These are phyloP conservation scores for Senecio squalidus DNA, from an alignment of 140 eudicot species.

Conservation along the genomic window DNA sequence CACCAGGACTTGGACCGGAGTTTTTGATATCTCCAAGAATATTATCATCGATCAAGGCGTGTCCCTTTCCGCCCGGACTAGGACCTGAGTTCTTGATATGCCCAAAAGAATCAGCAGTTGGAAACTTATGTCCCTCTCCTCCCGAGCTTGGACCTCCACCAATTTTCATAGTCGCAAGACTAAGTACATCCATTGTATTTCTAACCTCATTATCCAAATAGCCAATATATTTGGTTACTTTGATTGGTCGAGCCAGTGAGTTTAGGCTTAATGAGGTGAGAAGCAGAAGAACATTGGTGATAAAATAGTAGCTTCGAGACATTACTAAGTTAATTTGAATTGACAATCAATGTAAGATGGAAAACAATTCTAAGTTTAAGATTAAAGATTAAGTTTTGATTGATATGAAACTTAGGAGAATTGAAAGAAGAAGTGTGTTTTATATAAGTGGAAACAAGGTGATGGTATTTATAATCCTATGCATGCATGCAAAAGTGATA, in stretches of 20 bases:
- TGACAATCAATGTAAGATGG: background rate
- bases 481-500: slow-evolving; percentile 21
- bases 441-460: slow-evolving; percentile 4
- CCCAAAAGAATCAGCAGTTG: background rate
- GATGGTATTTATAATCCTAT: slow-evolving; percentile 18
- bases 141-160: slow-evolving; percentile 19
- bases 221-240: background rate
- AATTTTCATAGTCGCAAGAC: slow-evolving; percentile 13
- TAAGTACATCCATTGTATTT: background rate
- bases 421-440: background rate
- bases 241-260: slow-evolving; percentile 20
- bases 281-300: slow-evolving; percentile 1
- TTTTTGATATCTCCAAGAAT: slow-evolving; percentile 11
- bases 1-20: slow-evolving; percentile 20
- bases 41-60: background rate
- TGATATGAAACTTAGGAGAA: background rate
- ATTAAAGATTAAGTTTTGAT: background rate
- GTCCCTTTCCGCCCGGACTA: slow-evolving; percentile 29
- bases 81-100: slow-evolving; percentile 21
- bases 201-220: background rate
- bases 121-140: slow-evolving; percentile 18
- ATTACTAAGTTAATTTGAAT: slow-evolving; percentile 1
- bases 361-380: background rate
- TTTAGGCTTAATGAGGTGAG: background rate
- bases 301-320: slow-evolving; percentile 9